A percentile compares a stretch with the other conserved stretches of the same genome.
phyloP scores from a whole-genome alignment of 2,329 filamentous ascomycete genomes.

The Apiospora marii region DNA sequence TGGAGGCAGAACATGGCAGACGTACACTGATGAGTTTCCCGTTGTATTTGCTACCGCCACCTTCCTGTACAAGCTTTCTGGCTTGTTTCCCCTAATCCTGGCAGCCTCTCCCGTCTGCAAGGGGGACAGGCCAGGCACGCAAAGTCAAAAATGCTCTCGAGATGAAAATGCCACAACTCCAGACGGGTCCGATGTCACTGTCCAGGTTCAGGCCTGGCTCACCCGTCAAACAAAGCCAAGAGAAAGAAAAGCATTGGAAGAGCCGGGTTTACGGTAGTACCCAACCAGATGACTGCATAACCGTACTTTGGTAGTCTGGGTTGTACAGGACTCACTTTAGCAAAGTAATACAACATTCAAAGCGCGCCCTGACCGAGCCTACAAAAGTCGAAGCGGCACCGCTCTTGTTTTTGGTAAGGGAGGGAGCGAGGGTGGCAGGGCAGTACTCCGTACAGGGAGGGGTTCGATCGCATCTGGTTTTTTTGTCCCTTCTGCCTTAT shows the following conservation, averaged over 20 bases:
- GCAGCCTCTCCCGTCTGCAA: not conserved
- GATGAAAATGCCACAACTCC: slow-evolving; percentile 8
- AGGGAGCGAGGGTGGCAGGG: not conserved
- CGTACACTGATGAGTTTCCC: not conserved
- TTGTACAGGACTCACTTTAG: not conserved
- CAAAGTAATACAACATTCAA: not conserved
- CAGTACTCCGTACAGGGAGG: not conserved
- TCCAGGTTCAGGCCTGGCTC: not conserved
- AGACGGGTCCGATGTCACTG: not conserved
- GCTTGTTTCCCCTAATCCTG: not conserved
- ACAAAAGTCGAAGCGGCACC: not conserved
- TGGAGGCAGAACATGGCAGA: not conserved
- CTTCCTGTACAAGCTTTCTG: not conserved
- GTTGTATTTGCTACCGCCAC: not conserved
- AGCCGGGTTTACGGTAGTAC: not conserved
- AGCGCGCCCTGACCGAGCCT: not conserved
- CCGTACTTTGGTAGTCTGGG: not conserved
- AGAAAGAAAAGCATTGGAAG: not conserved
- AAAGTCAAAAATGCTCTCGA: not conserved
- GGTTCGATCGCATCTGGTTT: slow-evolving; percentile 9
- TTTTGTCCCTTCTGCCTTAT: not conserved
- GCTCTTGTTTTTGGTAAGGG: not conserved
- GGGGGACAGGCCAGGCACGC: not conserved
- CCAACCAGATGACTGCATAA: not conserved
- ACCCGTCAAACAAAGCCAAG: not conserved